Base-by-base conservation (phyloP, 371 early-diverging fungal genomes). In the Mucor plumbeus region DNA sequence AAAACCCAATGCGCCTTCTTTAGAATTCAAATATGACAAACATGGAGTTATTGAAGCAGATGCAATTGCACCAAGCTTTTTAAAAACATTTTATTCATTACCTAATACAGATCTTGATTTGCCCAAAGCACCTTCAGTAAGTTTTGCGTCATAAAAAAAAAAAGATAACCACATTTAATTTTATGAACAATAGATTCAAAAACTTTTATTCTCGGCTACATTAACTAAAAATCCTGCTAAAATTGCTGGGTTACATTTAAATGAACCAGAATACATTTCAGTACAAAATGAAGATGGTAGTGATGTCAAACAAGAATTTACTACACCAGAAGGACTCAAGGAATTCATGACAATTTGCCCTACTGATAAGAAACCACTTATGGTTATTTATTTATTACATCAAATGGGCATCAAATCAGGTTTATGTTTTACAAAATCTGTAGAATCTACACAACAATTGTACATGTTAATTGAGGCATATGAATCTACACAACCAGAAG, bases 191-290 rank as follows among this genome's bases (percentile, higher is more conserved):
- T 61, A 85, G 82, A 63, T 93, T 7, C 94, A 92, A 76, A 97
- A 98, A 80, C 84, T 97, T 1, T 78, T 98, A 11, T 97, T 97
- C 68, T 95, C 95, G 4, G 98, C 97, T 9, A 97, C 98, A 0
- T 75, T 98, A 64, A 96, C 97, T 0, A 87, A 93, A 47, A 91
- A 98, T 64, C 97, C 98, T 0, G 95, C 92, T 57, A 95, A 96
- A 68, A 88, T 98, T 62, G 94, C 95, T 11, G 84, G 87, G 14
- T 82, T 98, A 9, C 88, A 90, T 62, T 82, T 98, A 39, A 82
- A 79, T n/a, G 81, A 89, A 50, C 94, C 94, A 6, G 88, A 86
- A 47, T 92, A 92, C 68, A 88, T 94, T 26, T 75, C 81, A 14
- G 86, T 94, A 21, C 87, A 90, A 44, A 67, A 74, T 5, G 64